These are phyloP conservation scores for Cicer yamashitae DNA, from an alignment of 306 rosid species.

Conservation along the genomic window DNA sequence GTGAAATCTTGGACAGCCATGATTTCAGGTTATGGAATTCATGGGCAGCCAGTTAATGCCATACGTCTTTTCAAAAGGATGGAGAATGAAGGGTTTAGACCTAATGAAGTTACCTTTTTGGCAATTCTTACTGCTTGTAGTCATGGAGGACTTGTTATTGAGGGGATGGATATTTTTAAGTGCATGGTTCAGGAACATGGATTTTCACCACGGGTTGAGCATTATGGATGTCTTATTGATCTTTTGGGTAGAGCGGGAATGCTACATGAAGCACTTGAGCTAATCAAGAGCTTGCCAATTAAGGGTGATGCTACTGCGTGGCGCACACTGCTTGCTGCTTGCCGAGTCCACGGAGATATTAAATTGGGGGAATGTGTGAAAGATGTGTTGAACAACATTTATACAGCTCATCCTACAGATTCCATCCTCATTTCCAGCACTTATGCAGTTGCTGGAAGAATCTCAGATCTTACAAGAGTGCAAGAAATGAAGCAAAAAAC, in stretches of 20 bases:
- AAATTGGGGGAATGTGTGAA: conserved; percentile 60
- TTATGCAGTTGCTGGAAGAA: conserved; percentile 72
- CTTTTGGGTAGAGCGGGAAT: conserved; percentile 82
- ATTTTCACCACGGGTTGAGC: conserved; percentile 63
- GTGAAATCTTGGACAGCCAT: conserved; percentile 77
- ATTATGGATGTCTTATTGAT: conserved; percentile 74
- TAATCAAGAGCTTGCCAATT: conserved; percentile 64
- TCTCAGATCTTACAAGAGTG: conserved; percentile 50
- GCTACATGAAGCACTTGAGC: conserved; percentile 66
- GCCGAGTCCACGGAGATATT: conserved; percentile 67
- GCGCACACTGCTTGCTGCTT: conserved; percentile 76
- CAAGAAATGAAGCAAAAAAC: conserved; percentile 52
- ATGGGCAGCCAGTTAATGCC: conserved; percentile 66
- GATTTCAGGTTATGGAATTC: conserved; percentile 71
- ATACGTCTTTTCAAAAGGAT: conserved; percentile 55
- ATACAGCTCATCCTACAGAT: conserved; percentile 66
- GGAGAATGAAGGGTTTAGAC: conserved; percentile 63
- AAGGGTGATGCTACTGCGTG: conserved; percentile 69
- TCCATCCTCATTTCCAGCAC: conserved; percentile 69
- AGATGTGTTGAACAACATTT: conserved; percentile 52
- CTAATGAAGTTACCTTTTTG: conserved; percentile 71
- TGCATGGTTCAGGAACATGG: conserved; percentile 61
- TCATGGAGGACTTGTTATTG: conserved; percentile 73
- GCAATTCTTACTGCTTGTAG: conserved; percentile 68
- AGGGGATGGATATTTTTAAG: conserved; percentile 63